Evolutionary conservation across 441 rosid genomes (phyloP), one percentile per base, ranked within the genome.

Genomic region (Rhodomyrtus psidioides): DNA sequence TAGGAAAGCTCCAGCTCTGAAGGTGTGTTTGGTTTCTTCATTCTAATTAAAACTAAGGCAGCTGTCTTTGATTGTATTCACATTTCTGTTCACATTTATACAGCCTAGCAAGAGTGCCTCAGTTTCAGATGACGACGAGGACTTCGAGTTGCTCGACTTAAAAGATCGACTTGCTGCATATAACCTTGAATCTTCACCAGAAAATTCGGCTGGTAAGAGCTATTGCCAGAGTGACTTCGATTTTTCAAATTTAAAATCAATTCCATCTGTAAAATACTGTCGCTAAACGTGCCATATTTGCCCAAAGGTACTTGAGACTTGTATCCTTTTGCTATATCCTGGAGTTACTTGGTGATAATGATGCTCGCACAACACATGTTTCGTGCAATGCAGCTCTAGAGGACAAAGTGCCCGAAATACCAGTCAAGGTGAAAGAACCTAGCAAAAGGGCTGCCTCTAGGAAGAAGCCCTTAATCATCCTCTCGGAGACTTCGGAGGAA

Each of bases 101-200:
- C 87, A 85, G 86, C 89, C 89, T 89, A 89, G 85, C 19, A 90
- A 62, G 81, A 75, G 58, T 19, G 44, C 88, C 14, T 34, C 30
- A 3, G 75, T 82, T 28, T 26, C 82, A 58, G 85, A 91, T 54
- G 95, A 94, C 9, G 84, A 86, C 2, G 81, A 82, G 6, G 94
- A 93, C 8, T 91, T 89, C 1, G 89, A 89, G 30, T 83, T 87
- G 21, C 84, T 88, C 1, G 88, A 88, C 27, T 82, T 93, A 83
- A 91, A 89, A 87, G 92, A 94, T 51, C 88, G 98, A 55, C 94
- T 97, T 82, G 94, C 96, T 86, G 91, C 92, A 85, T 93, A 95
- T 86, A 94, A 87, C 51, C 89, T 96, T 44, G 89, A 92, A 34
- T 91, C 98, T 60, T 91, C 96, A 26, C 92, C 96, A 1, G 96